Evolutionary conservation across 306 rosid species (phyloP).

Genomic region (Cucumis melo): DNA sequence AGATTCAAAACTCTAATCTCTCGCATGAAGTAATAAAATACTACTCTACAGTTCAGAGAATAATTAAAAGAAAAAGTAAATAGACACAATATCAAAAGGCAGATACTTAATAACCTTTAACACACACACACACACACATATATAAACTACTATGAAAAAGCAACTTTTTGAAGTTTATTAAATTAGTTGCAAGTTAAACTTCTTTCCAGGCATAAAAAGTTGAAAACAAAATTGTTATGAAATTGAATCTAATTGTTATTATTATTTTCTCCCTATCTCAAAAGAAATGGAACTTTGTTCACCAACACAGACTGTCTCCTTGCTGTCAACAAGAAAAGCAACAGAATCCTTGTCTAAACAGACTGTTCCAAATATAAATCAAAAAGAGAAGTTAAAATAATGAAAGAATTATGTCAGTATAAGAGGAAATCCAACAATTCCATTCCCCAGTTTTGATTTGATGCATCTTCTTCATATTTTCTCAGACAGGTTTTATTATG

Average conservation of each 20-base stretch:
- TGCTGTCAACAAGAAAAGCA: neutral
- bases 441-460: slow-evolving; percentile 25
- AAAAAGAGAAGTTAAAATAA: neutral
- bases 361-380: neutral
- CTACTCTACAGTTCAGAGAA: no score
- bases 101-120: no score
- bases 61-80: no score
- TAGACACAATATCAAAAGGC: no score
- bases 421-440: slow-evolving; percentile 22
- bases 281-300: neutral
- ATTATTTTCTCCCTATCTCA: neutral
- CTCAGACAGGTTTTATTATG: slow-evolving; percentile 10
- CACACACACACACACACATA: no score
- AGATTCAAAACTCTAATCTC: no score
- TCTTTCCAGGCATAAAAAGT: neutral
- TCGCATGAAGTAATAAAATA: no score
- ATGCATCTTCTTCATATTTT: slow-evolving; percentile 17
- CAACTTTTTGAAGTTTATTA: no score
- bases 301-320: neutral
- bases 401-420: slow-evolving; percentile 4
- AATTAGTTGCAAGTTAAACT: no score
- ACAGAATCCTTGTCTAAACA: neutral
- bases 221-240: neutral
- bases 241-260: neutral
- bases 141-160: no score